Conservation (phyloP, 176 grass and related monocot genomes). For the Luzula sylvatica region DNA sequence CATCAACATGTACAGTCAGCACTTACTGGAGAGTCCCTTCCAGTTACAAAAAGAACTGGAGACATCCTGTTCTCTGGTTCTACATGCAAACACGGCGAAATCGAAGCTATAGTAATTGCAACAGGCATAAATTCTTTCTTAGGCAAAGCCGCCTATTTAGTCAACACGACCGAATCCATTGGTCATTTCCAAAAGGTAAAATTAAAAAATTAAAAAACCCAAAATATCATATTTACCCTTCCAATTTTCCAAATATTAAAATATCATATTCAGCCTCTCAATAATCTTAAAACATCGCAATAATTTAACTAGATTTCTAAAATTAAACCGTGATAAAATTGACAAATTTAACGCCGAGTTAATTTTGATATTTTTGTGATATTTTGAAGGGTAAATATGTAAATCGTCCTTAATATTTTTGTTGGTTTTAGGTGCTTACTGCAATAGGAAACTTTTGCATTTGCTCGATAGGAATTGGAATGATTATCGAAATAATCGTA, state of each 20-base stretch:
- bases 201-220: background rate
- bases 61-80: conserved; percentile 60
- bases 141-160: conserved; percentile 68
- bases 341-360: background rate
- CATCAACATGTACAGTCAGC: conserved; percentile 35
- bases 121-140: conserved; percentile 59
- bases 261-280: no score
- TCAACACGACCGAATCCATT: conserved; percentile 56
- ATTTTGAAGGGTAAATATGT: no score
- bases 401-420: background rate
- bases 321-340: background rate
- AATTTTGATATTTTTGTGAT: conserved; percentile 3
- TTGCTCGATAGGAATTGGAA: conserved; percentile 64
- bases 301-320: background rate
- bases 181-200: conserved; percentile 80
- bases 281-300: background rate
- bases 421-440: conserved; percentile 65
- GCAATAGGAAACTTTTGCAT: conserved; percentile 90
- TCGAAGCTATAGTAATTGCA: conserved; percentile 57
- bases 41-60: conserved; percentile 46
- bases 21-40: conserved; percentile 74
- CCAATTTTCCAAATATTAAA: no score
- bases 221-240: no score
- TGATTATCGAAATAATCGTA: conserved; percentile 67
- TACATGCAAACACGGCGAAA: conserved; percentile 78